phyloP scores from a whole-genome alignment of 352 stramenopile genomes.

The Pythium vanterpoolii region DNA sequence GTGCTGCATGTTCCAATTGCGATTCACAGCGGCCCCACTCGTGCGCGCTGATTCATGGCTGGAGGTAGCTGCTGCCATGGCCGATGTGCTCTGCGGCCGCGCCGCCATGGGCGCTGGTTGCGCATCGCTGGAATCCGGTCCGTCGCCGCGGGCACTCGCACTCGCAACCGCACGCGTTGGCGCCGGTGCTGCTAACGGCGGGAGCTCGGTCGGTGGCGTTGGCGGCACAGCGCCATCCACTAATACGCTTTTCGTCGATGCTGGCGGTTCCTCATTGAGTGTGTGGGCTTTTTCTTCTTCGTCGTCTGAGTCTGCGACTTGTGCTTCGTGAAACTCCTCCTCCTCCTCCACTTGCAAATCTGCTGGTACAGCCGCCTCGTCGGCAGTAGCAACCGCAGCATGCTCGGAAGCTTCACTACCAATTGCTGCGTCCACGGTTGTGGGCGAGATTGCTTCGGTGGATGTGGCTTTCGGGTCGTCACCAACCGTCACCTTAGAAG shows the following conservation, averaged over 20 bases:
- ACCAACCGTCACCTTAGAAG: background rate
- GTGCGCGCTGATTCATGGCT: constrained; percentile 3
- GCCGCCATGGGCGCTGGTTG: constrained; percentile 1
- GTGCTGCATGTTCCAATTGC: constrained; percentile 25
- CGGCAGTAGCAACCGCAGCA: background rate
- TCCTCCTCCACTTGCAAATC: background rate
- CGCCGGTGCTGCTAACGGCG: constrained; percentile 12
- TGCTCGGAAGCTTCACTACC: constrained; percentile 1
- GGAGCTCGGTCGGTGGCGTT: constrained; percentile 16
- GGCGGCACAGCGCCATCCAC: constrained; percentile 8
- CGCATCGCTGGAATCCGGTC: background rate
- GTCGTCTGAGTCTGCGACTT: background rate
- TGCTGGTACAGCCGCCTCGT: background rate
- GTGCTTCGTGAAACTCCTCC: constrained; percentile 7
- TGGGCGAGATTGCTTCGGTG: background rate
- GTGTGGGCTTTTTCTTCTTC: background rate
- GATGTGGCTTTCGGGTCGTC: background rate
- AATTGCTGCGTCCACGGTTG: constrained; percentile 3
- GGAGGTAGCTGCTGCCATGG: constrained; percentile 11
- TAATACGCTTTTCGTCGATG: background rate
- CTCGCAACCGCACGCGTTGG: constrained; percentile 2
- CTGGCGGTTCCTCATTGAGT: background rate
- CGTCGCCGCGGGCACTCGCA: constrained; percentile 21
- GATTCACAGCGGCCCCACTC: background rate
- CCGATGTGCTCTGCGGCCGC: constrained; percentile 7